Evolutionary conservation across 768 basidiomycete species (phyloP).

Genomic region (Phlegmacium glaucopus): DNA sequence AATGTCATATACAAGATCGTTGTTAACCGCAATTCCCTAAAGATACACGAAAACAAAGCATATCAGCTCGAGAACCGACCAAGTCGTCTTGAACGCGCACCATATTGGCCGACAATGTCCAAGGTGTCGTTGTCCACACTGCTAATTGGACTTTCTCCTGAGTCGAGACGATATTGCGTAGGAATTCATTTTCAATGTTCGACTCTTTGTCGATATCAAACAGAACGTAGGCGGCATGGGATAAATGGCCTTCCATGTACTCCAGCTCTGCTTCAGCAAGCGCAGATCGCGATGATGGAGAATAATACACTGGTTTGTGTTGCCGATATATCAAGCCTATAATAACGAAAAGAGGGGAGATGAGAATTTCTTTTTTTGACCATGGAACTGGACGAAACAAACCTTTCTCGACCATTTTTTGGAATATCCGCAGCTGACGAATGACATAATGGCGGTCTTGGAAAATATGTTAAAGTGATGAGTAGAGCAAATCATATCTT

Average conservation of each 20-base stretch:
- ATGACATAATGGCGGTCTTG: slow-evolving; percentile 86
- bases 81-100: slow-evolving; percentile 35
- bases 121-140: slow-evolving; percentile 98
- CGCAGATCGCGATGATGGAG: slow-evolving; percentile 91
- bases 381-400: slow-evolving; percentile 2
- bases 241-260: slow-evolving; percentile 86
- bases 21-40: slow-evolving; percentile 87
- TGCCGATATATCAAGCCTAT: slow-evolving; percentile 80
- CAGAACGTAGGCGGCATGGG: slow-evolving; percentile 82
- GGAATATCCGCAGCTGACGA: slow-evolving; percentile 81
- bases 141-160: slow-evolving; percentile 48
- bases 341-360: neutral
- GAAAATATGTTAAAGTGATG: neutral
- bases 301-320: slow-evolving; percentile 90
- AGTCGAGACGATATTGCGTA: slow-evolving; percentile 30
- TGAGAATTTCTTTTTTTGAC: neutral
- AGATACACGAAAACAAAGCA: neutral
- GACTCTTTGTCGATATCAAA: slow-evolving; percentile 55
- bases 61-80: too few species aligned
- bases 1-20: slow-evolving; percentile 64
- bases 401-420: slow-evolving; percentile 87
- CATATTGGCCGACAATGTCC: slow-evolving; percentile 96
- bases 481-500: neutral
- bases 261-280: slow-evolving; percentile 92
- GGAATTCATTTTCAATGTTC: slow-evolving; percentile 14